These are phyloP conservation scores for Trypanosoma conorhini DNA, from an alignment of 208 protist genomes.

Conservation along the genomic window DNA sequence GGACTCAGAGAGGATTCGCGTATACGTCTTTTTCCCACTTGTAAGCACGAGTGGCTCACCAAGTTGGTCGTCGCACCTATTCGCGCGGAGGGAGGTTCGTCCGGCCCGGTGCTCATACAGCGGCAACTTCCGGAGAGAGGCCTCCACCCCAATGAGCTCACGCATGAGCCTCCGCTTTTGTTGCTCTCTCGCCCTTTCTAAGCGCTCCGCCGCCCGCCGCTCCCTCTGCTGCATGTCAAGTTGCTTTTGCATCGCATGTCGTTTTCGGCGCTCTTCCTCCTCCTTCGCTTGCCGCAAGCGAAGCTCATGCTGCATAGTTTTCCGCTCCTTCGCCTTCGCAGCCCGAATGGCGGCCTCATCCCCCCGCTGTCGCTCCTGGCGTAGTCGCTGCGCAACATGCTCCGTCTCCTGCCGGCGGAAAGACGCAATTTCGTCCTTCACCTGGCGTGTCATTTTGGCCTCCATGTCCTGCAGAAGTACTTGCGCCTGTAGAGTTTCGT, in stretches of 20 bases:
- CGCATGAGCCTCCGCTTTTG: slow-evolving; percentile 5
- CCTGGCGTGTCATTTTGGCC: slow-evolving; percentile 3
- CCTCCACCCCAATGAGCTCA: slow-evolving; percentile 3
- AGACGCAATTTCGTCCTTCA: slow-evolving; percentile 18
- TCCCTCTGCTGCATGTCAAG: slow-evolving; percentile 19
- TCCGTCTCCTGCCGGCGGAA: slow-evolving; percentile 25
- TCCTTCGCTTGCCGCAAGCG: neutral
- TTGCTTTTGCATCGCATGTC: slow-evolving; percentile 8
- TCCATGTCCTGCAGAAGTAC: slow-evolving; percentile 19
- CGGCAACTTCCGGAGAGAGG: slow-evolving; percentile 1
- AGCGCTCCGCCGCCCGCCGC: slow-evolving; percentile 15
- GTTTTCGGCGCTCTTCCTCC: slow-evolving; percentile 9
- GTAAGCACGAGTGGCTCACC: slow-evolving; percentile 2
- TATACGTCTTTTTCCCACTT: slow-evolving; percentile 17
- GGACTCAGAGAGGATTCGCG: slow-evolving; percentile 18
- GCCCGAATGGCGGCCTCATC: slow-evolving; percentile 5
- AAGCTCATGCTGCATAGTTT: slow-evolving; percentile 1
- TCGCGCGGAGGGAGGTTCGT: neutral
- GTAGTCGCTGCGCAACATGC: neutral
- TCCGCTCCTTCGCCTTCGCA: slow-evolving; percentile 11
- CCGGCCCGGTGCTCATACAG: slow-evolving; percentile 20
- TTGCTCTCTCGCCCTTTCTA: slow-evolving; percentile 4
- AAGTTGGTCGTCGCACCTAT: neutral
- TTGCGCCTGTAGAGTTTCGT: slow-evolving; percentile 14
- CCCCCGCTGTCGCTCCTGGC: slow-evolving; percentile 6